phyloP scores from a whole-genome alignment of 1,284 basidiomycete species.

The Fomitiporia mediterranea region DNA sequence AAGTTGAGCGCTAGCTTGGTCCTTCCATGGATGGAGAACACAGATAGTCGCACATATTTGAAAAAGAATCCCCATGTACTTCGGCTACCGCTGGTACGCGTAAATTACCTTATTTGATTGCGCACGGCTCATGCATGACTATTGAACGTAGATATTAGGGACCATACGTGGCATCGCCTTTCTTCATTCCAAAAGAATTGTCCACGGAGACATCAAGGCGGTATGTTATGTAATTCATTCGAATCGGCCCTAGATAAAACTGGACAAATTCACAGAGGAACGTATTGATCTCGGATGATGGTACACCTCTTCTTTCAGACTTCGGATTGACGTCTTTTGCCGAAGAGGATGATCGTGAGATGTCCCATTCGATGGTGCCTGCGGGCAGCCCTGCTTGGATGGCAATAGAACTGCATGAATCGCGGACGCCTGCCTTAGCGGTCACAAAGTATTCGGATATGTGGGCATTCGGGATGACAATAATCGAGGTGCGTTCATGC shows the following conservation, averaged over 20 bases:
- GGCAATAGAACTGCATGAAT: constrained; percentile 10
- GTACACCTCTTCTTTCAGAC: constrained; percentile 17
- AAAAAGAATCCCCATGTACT: background rate
- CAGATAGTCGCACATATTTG: constrained; percentile 1
- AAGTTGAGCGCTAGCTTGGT: constrained; percentile 2
- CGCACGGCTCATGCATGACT: background rate
- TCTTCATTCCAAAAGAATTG: constrained; percentile 12
- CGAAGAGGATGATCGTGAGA: background rate
- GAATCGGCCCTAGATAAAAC: background rate
- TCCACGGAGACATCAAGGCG: constrained; percentile 13
- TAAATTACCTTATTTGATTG: background rate
- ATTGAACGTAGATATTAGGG: constrained; percentile 1
- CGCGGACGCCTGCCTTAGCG: background rate
- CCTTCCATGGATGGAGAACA: constrained; percentile 12
- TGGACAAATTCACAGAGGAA: constrained; percentile 13
- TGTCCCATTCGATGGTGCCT: background rate
- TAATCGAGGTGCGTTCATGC: constrained; percentile 3
- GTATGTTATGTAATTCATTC: background rate
- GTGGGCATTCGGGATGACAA: constrained; percentile 18
- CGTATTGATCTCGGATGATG: constrained; percentile 19
- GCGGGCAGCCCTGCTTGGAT: constrained; percentile 11
- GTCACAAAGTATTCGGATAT: constrained; percentile 13
- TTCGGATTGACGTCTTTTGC: constrained; percentile 18
- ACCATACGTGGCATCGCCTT: constrained; percentile 8
- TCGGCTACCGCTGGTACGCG: background rate